Evolutionary conservation across 768 basidiomycete genomes (phyloP).

Genomic region (Rubroboletus satanas): DNA sequence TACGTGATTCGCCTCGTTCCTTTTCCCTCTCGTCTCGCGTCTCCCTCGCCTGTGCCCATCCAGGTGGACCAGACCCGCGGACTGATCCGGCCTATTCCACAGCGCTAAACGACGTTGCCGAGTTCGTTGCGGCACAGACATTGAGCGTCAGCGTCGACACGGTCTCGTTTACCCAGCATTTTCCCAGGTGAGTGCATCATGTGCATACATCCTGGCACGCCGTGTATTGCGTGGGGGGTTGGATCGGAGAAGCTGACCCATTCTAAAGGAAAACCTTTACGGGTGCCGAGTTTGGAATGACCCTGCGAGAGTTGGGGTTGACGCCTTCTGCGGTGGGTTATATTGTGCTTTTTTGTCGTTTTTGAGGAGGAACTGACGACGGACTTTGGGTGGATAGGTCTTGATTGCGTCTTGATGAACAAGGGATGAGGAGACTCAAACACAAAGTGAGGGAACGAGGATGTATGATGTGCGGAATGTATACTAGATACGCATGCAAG

Average conservation of each 20-base stretch:
- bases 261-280: slow-evolving; percentile 59
- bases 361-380: background rate
- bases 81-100: background rate
- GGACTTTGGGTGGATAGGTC: slow-evolving; percentile 35
- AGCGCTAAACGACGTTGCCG: slow-evolving; percentile 85
- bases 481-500: background rate
- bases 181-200: slow-evolving; percentile 65
- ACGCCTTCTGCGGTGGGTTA: slow-evolving; percentile 73
- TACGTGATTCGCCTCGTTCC: slow-evolving; percentile 35
- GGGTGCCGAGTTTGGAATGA: slow-evolving; percentile 69
- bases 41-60: background rate
- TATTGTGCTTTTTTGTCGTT: background rate
- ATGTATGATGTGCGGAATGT: background rate
- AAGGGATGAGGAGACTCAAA: background rate
- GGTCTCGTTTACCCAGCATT: slow-evolving; percentile 72
- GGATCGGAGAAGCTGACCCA: background rate
- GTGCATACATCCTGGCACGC: background rate
- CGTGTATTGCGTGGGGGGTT: background rate
- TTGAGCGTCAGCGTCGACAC: slow-evolving; percentile 70
- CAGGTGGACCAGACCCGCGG: background rate
- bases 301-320: slow-evolving; percentile 77
- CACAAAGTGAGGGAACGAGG: no score
- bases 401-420: slow-evolving; percentile 43
- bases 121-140: slow-evolving; percentile 77
- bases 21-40: background rate